phyloP scores from a whole-genome alignment of 148 eudicot genomes.

The Hydrangea macrophylla region DNA sequence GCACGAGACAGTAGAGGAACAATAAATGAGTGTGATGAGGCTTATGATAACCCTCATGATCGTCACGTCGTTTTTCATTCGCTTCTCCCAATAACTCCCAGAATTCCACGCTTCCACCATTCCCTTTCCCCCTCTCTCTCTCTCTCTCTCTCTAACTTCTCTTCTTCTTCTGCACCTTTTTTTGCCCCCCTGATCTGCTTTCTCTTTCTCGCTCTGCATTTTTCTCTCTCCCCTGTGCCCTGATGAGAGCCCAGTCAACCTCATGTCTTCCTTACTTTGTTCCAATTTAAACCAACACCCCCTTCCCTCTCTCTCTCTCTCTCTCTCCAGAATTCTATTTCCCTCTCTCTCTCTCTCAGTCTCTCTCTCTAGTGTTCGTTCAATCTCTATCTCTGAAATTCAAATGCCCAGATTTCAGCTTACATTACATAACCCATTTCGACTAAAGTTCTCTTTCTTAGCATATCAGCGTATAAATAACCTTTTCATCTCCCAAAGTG shows the following conservation, averaged over 20 bases:
- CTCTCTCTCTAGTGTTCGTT: conserved; percentile 15
- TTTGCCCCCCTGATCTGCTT: neutral
- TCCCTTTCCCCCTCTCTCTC: conserved; percentile 1
- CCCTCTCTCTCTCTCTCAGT: conserved; percentile 23
- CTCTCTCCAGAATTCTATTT: conserved; percentile 17
- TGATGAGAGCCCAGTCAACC: conserved; percentile 21
- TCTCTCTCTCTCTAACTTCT: conserved; percentile 7
- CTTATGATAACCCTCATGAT: conserved; percentile 51
- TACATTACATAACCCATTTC: neutral
- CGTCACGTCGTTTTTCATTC: conserved; percentile 56
- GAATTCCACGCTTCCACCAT: conserved; percentile 49
- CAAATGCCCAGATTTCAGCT: neutral
- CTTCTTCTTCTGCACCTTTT: neutral
- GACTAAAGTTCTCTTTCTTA: neutral
- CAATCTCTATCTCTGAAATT: conserved; percentile 18
- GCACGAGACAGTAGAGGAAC: conserved; percentile 42
- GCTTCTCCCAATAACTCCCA: conserved; percentile 48
- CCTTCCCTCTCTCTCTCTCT: conserved; percentile 19
- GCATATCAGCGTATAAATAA: neutral
- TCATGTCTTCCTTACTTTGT: conserved; percentile 10
- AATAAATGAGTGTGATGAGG: conserved; percentile 29
- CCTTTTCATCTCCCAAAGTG: neutral
- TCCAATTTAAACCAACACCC: conserved; percentile 19
- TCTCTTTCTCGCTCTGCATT: neutral
- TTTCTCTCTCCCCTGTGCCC: conserved; percentile 2